Percentiles rank a stretch among this genome's conserved stretches.
phyloP scores from a whole-genome alignment of 768 basidiomycete genomes.

The Termitomyces sp. region DNA sequence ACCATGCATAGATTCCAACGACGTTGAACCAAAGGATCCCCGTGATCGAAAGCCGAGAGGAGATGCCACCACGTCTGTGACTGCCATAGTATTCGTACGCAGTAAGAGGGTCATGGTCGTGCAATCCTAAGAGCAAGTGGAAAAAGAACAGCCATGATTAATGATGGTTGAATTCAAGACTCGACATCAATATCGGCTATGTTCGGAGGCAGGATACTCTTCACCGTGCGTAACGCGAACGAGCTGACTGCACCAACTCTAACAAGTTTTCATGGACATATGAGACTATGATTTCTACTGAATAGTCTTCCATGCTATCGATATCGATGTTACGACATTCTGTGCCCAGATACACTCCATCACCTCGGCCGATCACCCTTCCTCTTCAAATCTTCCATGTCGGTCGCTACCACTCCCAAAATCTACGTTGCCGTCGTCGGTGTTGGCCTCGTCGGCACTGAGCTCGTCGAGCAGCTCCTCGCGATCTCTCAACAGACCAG shows the following conservation, averaged over 20 bases:
- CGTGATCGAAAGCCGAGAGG: no score
- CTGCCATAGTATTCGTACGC: no score
- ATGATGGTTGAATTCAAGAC: no score
- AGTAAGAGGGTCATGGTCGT: no score
- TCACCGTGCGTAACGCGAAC: not conserved
- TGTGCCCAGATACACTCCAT: constrained; percentile 6
- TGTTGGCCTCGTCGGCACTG: constrained; percentile 88
- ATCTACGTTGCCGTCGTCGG: constrained; percentile 80
- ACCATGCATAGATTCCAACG: no score
- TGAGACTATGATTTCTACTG: not conserved
- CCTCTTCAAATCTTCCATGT: constrained; percentile 18
- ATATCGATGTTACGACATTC: constrained; percentile 15
- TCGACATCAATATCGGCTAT: not conserved
- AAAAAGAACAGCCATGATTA: no score
- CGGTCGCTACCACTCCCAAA: constrained; percentile 18
- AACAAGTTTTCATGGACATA: not conserved
- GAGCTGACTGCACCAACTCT: not conserved
- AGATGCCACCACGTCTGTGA: no score
- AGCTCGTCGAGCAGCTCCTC: constrained; percentile 80
- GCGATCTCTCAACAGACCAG: constrained; percentile 54
- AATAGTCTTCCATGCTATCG: constrained; percentile 14
- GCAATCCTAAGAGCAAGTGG: no score
- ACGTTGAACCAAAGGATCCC: no score
- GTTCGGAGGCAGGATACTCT: not conserved
- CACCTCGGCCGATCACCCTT: constrained; percentile 13